Base-by-base conservation (phyloP, 441 rosid species). In the Mallotus japonicus region DNA sequence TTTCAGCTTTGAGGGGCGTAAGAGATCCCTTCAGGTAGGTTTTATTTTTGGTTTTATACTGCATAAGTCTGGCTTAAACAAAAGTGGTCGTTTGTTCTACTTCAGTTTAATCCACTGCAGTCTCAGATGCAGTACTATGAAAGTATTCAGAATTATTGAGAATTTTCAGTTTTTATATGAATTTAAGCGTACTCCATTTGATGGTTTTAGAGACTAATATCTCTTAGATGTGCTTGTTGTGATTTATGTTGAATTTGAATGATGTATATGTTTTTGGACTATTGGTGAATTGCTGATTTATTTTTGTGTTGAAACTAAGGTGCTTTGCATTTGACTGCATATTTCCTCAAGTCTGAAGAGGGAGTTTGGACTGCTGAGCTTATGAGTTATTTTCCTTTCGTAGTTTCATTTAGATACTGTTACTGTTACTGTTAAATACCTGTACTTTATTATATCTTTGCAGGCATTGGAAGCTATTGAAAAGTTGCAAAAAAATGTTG, bases 1-100 rank as follows among this genome's bases (percentile, higher is more conserved):
- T 34, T 92, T 95, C 83, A 95, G 99, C 81, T 95, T 95, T 70
- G 99, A 95, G 86, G 99, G 99, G 46, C 96, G 98, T 69, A 92
- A 95, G 85, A 85, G 99, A 83, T 88, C 98, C 54, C 16, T 86
- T 81, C 99, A 95, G 94, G 99, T 80, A 77, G 58, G 87, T 76
- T 59, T 64, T n/a, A 34, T 51, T 76, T 77, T 64, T 40, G 42
- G 44, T 58, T 71, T 74, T 44, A 13, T 58, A 19, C 37, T 22
- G 57, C 44, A 13, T 17, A 47, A 60, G 22, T 32, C 13, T 47
- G 28, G 10, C 47, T 50, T 28, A 34, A 69, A 16, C 28, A 49
- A 64, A 20, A 46, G 10, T 55, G 62, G 63, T 47, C 20, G 8
- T 61, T 13, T n/a, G 16, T 53, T 62, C 57, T 17, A 59, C 9